phyloP scores from a whole-genome alignment of 1,284 basidiomycete species.

The Xerocomus cyaneibrunnescens region DNA sequence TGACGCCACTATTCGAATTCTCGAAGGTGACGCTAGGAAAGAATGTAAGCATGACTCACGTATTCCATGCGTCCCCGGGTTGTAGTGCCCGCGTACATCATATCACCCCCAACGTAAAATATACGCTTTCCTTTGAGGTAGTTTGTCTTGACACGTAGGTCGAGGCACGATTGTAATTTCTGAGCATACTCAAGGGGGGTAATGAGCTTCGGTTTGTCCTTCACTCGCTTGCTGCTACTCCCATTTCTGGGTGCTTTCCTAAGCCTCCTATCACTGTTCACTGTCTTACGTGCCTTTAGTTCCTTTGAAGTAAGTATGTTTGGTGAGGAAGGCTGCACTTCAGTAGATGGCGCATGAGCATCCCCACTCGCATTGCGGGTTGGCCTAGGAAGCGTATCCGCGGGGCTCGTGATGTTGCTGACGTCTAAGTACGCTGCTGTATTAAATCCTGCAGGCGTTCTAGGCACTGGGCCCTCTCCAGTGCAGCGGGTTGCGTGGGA shows the following conservation, averaged over 20 bases:
- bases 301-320: not conserved
- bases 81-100: constrained; percentile 45
- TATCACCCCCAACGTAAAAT: constrained; percentile 59
- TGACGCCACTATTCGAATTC: not conserved
- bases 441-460: constrained; percentile 13
- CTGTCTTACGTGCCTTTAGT: constrained; percentile 14
- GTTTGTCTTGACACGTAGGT: constrained; percentile 23
- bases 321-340: not conserved
- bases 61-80: constrained; percentile 60
- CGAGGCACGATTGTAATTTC: constrained; percentile 32
- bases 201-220: constrained; percentile 27
- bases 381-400: constrained; percentile 1
- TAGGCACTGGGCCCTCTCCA: not conserved
- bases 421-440: not conserved
- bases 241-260: constrained; percentile 23
- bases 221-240: constrained; percentile 20
- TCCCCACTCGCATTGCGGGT: not conserved
- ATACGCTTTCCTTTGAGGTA: constrained; percentile 53
- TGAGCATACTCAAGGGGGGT: constrained; percentile 43
- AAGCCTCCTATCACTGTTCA: constrained; percentile 4
- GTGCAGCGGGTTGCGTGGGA: not conserved
- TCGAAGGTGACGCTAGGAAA: not conserved
- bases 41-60: constrained; percentile 36
- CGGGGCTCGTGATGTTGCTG: constrained; percentile 27
- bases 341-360: not conserved